Percentiles rank a stretch among this genome's conserved stretches.
Conservation (phyloP, 2,329 filamentous ascomycete genomes). For the Biscogniauxia marginata region DNA sequence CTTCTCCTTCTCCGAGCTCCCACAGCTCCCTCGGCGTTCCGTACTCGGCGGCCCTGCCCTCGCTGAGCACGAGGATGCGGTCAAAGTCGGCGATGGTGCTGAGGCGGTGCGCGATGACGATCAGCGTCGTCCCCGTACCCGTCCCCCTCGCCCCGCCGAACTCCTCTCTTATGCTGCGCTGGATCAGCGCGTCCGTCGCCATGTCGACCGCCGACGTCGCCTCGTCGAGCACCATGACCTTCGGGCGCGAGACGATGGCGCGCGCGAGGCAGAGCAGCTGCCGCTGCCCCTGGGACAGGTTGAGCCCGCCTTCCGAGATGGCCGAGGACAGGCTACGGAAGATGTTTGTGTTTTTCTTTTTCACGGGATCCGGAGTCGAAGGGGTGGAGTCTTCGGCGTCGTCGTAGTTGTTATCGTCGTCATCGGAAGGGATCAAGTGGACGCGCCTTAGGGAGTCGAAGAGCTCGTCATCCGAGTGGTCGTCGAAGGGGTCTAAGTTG, state of each 20-base stretch:
- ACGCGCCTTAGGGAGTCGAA: constrained; percentile 68
- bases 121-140: constrained; percentile 45
- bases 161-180: constrained; percentile 69
- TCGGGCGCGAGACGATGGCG: constrained; percentile 69
- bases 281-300: constrained; percentile 73
- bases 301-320: constrained; percentile 70
- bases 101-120: constrained; percentile 74
- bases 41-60: constrained; percentile 66
- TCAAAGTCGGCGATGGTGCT: constrained; percentile 79
- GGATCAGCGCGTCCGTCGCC: constrained; percentile 71
- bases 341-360: constrained; percentile 59
- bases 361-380: constrained; percentile 30
- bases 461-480: constrained; percentile 67
- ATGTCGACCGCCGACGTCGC: constrained; percentile 78
- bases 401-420: constrained; percentile 32
- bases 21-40: constrained; percentile 64
- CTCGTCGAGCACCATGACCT: constrained; percentile 79
- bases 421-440: constrained; percentile 53
- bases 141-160: constrained; percentile 49
- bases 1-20: constrained; percentile 32
- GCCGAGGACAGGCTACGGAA: constrained; percentile 62
- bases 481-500: constrained; percentile 75
- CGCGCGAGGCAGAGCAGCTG: constrained; percentile 74
- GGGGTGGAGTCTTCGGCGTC: constrained; percentile 34
- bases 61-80: constrained; percentile 68